Base-by-base conservation (phyloP, 2,329 filamentous ascomycete species). In the Fusarium tuaranense region DNA sequence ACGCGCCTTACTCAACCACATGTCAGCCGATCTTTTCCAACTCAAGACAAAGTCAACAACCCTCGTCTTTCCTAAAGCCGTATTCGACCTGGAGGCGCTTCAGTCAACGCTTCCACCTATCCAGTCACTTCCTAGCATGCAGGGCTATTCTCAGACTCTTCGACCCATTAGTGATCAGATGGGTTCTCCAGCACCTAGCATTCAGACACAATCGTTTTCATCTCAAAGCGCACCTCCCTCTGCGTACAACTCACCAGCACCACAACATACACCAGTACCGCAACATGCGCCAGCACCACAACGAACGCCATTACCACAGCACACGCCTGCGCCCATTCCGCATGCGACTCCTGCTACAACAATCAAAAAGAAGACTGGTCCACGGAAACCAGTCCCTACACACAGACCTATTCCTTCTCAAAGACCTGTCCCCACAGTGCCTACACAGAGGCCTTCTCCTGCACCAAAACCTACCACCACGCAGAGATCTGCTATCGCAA, bases 1-100 rank as follows among this genome's bases (percentile, higher is more conserved):
- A 58, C 48, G 60, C 38, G 65, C 48, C 51, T 16, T 68, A 25
- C 46, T 32, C 12, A 58, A 63, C 46, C 60, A 68, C 38, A 68
- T 64, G 60, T 51, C 59, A 59, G 65, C 59, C 36, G 65, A 68
- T 30, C 48, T 68, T 30, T 41, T 41, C 30, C 63, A 63, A 20
- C 59, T 63, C 22, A 55, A 63, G 36, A 13, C 34, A 34, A 63
- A 38, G 20, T 58, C 65, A 44, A 68, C 63, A 16, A 61, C 44
- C n/a, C 48, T 57, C 39, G 30, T 39, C 12, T 68, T 68, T 34
- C 65, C 65, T 22, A 64, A 58, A 58, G 59, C 59, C 39, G 41
- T 68, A 25, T 60, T 46, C 38, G 65, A 51, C 1, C 16, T 48
- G 51, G 48, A 48, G 44, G 18, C 65, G 16, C 25, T 46, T 12